These are phyloP conservation scores for Suhomyces kilbournensis DNA, from an alignment of 805 yeast genomes.

Conservation along the genomic window DNA sequence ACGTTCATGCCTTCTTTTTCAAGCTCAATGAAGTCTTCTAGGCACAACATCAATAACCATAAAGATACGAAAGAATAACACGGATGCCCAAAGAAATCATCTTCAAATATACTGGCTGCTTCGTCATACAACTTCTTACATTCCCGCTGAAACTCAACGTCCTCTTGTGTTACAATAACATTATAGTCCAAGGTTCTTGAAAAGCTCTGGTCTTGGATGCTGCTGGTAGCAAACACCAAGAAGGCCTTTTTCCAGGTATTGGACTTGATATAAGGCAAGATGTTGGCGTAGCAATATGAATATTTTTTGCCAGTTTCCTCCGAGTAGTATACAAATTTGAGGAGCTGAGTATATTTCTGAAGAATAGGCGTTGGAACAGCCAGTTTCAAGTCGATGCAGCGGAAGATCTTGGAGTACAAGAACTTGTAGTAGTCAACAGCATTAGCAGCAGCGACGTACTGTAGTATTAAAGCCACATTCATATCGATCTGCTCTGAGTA, in stretches of 20 bases:
- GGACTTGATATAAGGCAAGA: conserved; percentile 28
- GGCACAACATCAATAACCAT: conserved; percentile 33
- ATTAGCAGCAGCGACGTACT: conserved; percentile 37
- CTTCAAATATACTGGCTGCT: conserved; percentile 30
- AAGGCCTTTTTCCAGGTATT: conserved; percentile 36
- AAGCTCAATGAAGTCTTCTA: conserved; percentile 35
- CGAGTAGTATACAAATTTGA: conserved; percentile 31
- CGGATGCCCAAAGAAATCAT: conserved; percentile 10
- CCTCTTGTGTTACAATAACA: conserved; percentile 15
- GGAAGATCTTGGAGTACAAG: conserved; percentile 23
- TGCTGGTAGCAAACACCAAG: conserved; percentile 27
- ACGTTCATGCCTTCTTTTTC: conserved; percentile 6
- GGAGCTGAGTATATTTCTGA: conserved; percentile 32
- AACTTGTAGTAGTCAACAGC: conserved; percentile 30
- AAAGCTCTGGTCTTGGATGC: conserved; percentile 35
- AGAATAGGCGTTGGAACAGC: conserved; percentile 24
- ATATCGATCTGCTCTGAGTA: conserved; percentile 30
- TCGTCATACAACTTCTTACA: conserved; percentile 33
- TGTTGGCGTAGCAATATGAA: conserved; percentile 19
- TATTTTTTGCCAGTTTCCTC: conserved; percentile 20
- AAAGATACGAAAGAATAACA: conserved; percentile 24
- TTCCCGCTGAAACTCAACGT: conserved; percentile 21
- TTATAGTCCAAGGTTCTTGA: conserved; percentile 37
- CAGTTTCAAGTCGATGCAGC: conserved; percentile 22
- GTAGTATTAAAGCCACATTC: conserved; percentile 27